Evolutionary conservation across 1,284 basidiomycete genomes (phyloP), one percentile per base, ranked within the genome.

Genomic region (Bothia castanella): DNA sequence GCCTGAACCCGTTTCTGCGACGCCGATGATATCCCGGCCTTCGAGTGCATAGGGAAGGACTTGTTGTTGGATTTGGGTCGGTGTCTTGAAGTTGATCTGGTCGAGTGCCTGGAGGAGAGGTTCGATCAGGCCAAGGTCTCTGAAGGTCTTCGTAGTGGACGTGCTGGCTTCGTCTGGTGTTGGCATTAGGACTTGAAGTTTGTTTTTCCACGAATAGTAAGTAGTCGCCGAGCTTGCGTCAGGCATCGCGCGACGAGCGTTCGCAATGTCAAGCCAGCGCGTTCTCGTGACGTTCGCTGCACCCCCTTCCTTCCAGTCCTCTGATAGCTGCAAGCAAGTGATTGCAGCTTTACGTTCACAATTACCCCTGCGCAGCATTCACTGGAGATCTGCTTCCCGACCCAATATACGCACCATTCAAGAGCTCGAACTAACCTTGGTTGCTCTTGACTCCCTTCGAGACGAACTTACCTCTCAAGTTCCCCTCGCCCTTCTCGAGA

Each of bases 1-100:
- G 58, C 97, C 97, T 16, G 91, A 95, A 42, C 97, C 97, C 25
- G 97, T 99, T 62, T 93, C 89, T 20, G 97, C 97, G 17, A 99
- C 89, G 21, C 97, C 97, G 54, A 99, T 99, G 58, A 99, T 92
- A 72, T 99, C 97, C 62, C 88, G 81, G 0, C 93, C 93, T 63
- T 89, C 77, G 2, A 99, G 72, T 13, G 96, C 96, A 72, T 87
- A 84, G 0, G 97, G 97, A 48, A 99, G 83, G n/a, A 82, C 78
- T 61, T 94, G 84, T 14, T 78, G 74, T 71, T 99, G 97, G 61
- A 99, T 99, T 51, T 91, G 87, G 10, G 96, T 97, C 0, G 97
- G 97, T 47, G 78, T 75, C 56, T 83, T 94, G 79, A 85, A 99
- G 45, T 85, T 84, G 50, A 99, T 74, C 52, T 87, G 83, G 42